Base-by-base conservation (phyloP, 768 basidiomycete species). In the Suillus subluteus region DNA sequence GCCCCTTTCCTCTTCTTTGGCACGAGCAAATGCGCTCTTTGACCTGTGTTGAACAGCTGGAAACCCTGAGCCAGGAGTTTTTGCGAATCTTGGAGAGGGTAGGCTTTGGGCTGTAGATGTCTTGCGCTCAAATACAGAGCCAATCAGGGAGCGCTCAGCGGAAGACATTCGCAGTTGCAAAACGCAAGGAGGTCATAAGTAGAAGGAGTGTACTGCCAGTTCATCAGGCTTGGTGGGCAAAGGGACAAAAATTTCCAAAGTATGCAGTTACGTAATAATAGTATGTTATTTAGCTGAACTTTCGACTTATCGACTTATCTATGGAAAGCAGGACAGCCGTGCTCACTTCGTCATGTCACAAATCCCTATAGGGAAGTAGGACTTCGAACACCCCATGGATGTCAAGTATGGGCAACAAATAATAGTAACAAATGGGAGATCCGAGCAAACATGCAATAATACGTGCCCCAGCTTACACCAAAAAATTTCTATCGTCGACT, bases 41-140 rank as follows among this genome's bases (percentile, higher is more conserved):
- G 84, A 89, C 46, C 91, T 85, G 75, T 91, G 91, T 62, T 86
- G 82, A 4, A 85, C 89, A 0, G 75, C 69, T 23, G 91, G 91
- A 76, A 92, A 92, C 11, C 90, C 90, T 35, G 82, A 78, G 76
- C 61, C 75, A 32, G 62, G 74, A 0, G 61, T 65, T 9, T 62
- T 62, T 0, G 68, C 50, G 43, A 79, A 71, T 38, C 67, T 71
- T 12, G 70, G 59, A 26, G 76, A 72, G 8, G 74, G 73, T 3
- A 72, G 48, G 1, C 74, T 62, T 1, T 78, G 66, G 6, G 75
- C 64, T 9, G 74, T 55, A 7, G 72, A 61, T 0, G 74, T 69
- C 44, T 75, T 79, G 26, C 85, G 82, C 73, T 86, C 85, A 46
- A 81, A 70, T 13, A 86, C 79, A 11, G 82, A 80, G n/a, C 85